Evolutionary conservation across 2,329 filamentous ascomycete genomes (phyloP).

Genomic region (Cytospora schulzeri): DNA sequence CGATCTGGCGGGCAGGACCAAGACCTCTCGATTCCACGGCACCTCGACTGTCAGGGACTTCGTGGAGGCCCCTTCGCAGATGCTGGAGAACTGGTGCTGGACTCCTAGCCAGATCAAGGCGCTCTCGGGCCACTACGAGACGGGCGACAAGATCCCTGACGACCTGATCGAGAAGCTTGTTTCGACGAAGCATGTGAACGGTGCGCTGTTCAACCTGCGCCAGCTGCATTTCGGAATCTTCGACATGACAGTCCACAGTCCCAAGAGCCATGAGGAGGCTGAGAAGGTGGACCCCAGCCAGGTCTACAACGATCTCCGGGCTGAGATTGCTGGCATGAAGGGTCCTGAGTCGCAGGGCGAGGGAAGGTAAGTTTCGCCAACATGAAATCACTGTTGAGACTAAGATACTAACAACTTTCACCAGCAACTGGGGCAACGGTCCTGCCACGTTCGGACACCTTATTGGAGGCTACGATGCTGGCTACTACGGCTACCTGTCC

Average conservation of each 20-base stretch:
- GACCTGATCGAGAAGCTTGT: slow-evolving; percentile 75
- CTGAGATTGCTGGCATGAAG: slow-evolving; percentile 71
- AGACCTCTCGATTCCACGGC: slow-evolving; percentile 68
- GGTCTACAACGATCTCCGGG: slow-evolving; percentile 72
- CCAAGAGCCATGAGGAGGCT: slow-evolving; percentile 67
- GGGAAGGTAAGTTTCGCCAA: slow-evolving; percentile 47
- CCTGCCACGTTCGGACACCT: slow-evolving; percentile 81
- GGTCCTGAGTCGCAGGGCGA: slow-evolving; percentile 70
- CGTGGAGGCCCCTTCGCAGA: slow-evolving; percentile 71
- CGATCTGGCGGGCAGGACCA: slow-evolving; percentile 64
- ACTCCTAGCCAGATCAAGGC: slow-evolving; percentile 64
- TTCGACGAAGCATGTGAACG: slow-evolving; percentile 78
- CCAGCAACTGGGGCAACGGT: slow-evolving; percentile 71
- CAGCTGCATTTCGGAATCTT: slow-evolving; percentile 82
- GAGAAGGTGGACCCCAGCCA: slow-evolving; percentile 65
- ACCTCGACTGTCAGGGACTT: slow-evolving; percentile 69
- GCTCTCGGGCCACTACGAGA: slow-evolving; percentile 74
- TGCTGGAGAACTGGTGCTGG: slow-evolving; percentile 80
- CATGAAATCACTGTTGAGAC: neutral
- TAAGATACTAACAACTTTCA: slow-evolving; percentile 34
- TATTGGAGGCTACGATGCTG: slow-evolving; percentile 82
- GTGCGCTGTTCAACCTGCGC: slow-evolving; percentile 74
- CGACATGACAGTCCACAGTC: slow-evolving; percentile 79
- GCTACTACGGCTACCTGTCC: slow-evolving; percentile 76
- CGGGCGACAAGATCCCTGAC: slow-evolving; percentile 70